Conservation (phyloP, 2,329 filamentous ascomycete species). For the Zymoseptoria passerinii region DNA sequence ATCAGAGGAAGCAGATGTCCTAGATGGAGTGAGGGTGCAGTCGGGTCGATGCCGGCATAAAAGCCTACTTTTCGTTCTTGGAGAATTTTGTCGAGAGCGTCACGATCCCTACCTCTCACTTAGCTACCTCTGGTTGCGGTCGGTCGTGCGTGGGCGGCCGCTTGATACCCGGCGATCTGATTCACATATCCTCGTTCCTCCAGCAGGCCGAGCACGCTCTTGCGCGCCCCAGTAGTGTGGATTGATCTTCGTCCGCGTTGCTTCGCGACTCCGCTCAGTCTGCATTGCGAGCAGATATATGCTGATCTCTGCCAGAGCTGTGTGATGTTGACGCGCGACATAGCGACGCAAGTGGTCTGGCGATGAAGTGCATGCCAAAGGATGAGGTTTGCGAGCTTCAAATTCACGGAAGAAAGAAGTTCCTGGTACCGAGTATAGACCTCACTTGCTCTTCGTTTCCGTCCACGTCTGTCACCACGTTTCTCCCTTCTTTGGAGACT, state of each 20-base stretch:
- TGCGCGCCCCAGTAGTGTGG: neutral
- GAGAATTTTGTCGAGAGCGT: slow-evolving; percentile 56
- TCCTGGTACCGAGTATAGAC: too few species aligned
- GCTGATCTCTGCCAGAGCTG: neutral
- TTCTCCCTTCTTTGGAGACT: too few species aligned
- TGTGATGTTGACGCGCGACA: neutral
- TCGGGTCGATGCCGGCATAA: slow-evolving; percentile 78
- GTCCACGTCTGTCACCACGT: too few species aligned
- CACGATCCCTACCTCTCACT: slow-evolving; percentile 31
- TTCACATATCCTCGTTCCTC: slow-evolving; percentile 67
- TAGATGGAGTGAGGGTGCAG: slow-evolving; percentile 68
- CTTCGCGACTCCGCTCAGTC: neutral
- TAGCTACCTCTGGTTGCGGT: slow-evolving; percentile 2
- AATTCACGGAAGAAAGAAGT: neutral
- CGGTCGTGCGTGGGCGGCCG: neutral
- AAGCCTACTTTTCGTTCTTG: slow-evolving; percentile 58
- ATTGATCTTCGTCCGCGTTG: neutral
- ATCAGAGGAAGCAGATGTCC: slow-evolving; percentile 75
- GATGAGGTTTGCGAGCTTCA: neutral
- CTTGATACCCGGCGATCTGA: slow-evolving; percentile 60
- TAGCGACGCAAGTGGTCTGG: neutral
- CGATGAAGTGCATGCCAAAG: neutral
- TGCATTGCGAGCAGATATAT: neutral
- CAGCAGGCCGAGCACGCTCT: slow-evolving; percentile 48
- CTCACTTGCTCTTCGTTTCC: too few species aligned